Evolutionary conservation across 805 yeast genomes (phyloP), one percentile per base, ranked within the genome.

Genomic region (Wickerhamomyces sydowiorum): DNA sequence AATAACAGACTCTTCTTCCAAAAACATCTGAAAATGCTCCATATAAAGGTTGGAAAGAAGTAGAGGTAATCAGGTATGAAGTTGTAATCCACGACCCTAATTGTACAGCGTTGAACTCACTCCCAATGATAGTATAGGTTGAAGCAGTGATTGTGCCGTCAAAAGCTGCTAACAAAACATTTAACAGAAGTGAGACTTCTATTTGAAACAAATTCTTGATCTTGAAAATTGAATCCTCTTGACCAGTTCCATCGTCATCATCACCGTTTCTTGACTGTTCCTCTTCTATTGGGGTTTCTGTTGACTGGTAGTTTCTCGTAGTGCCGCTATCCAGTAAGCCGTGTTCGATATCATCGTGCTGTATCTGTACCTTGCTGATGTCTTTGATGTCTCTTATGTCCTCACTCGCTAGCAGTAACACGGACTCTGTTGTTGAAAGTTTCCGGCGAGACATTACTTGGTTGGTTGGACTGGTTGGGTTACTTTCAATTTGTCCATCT

Each of bases 61-160:
- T 65, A 4, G 67, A 57, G 3, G 72, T 64, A 36, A 69, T 58
- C 29, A 69, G 45, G 41, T 69, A 69, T 2, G 70, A 62, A 4
- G 72, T 63, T 3, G 73, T 66, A 30, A 69, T 65, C 72, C 72
- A 67, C 4, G 67, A 59, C 14, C 69, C 69, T 13, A 64, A 41
- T 32, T 59, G 47, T 15, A 61, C 62, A 9, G 66, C 64, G 17
- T 60, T 51, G 37, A 65, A 64, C 39, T 66, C 65, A 35, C 67
- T 64, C 2, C 76, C 76, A 25, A 73, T 70, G 27, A 67, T 59
- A 17, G 75, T 65, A 43, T 71, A 72, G 2, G 72, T 70, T 5
- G 75, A 68, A 3, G 76, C 75, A 10, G 75, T 70, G 31, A 73
- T 65, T 5, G 76, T 72, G 3, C 70, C 65, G 47, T 73, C 77